Base-by-base conservation (phyloP, 2,329 filamentous ascomycete genomes). In the Cryoendolithus antarcticus region DNA sequence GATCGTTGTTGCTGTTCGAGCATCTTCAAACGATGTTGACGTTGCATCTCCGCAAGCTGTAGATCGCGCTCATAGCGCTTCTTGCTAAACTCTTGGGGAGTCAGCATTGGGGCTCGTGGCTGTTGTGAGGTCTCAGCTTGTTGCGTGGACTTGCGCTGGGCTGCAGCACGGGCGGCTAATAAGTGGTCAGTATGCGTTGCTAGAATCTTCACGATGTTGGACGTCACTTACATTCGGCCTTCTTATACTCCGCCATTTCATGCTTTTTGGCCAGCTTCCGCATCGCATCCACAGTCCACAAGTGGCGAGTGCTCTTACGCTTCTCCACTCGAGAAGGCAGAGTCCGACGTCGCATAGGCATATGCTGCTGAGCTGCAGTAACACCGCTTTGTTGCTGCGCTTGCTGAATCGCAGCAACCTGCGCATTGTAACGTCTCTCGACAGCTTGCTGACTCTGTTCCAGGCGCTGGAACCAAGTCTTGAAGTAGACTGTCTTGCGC, bases 401-500 rank as follows among this genome's bases (percentile, higher is more conserved):
- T 55, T 65, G 68, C 39, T 73, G 72, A 6, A 57, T 51, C n/a
- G 46, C 47, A 42, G 75, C 71, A 28, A 77, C 65, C 35, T 73
- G 67, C 34, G 63, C 61, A 52, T 76, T 71, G 40, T 74, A 72
- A 41, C 75, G 69, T 9, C 72, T 69, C 43, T 72, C 62, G 4
- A 77, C 67, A 33, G 70, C 72, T 46, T 73, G 68, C 40, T 77
- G 72, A 19, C 77, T 77, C 39, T 74, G 69, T 50, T 82, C 76
- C 32, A 81, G 64, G 30, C 77, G 64, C 40, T 71, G 66, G 44
- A 75, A 75, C 51, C 80, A 81, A 8, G 75, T 75, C 54, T 86
- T 85, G 70, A 96, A 98, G 58, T 96, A 98, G 33, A 88, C 82
- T 1, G 86, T 94, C 64, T 94, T 94, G 11, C 82, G 80, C 81